A percentile compares a stretch with the other conserved stretches of the same genome.
Evolutionary conservation across 1,284 basidiomycete species (phyloP).

Genomic region (Austroboletus niveus): DNA sequence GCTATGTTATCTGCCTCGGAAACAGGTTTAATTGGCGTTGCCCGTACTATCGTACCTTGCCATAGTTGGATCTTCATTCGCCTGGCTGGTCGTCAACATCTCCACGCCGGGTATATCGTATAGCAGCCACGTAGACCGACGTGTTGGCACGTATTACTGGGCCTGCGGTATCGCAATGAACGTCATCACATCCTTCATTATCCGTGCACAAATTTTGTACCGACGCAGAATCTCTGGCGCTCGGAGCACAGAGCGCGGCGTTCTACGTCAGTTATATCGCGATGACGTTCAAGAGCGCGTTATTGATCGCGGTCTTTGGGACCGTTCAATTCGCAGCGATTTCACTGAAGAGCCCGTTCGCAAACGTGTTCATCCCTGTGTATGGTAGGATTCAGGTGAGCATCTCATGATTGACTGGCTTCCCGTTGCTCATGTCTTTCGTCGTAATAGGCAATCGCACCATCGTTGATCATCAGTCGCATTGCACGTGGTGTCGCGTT

Average conservation of each 20-base stretch:
- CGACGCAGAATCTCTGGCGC: conserved; percentile 4
- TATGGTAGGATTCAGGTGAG: conserved; percentile 20
- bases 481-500: neutral
- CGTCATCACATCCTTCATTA: conserved; percentile 11
- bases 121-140: conserved; percentile 6
- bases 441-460: neutral
- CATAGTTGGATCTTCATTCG: conserved; percentile 21
- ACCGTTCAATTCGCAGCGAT: conserved; percentile 14
- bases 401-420: neutral
- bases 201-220: conserved; percentile 16
- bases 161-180: conserved; percentile 18
- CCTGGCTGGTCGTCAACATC: conserved; percentile 13
- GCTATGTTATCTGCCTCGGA: conserved; percentile 18
- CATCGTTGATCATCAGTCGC: neutral
- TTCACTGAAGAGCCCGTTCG: conserved; percentile 16
- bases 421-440: neutral
- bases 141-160: neutral
- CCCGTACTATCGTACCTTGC: conserved; percentile 16
- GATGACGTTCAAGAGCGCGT: conserved; percentile 26
- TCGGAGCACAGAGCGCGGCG: conserved; percentile 11
- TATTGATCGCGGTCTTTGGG: conserved; percentile 17
- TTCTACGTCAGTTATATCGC: conserved; percentile 24
- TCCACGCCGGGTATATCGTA: conserved; percentile 8
- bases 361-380: conserved; percentile 19
- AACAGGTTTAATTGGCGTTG: neutral